Conservation (phyloP, 139 green algal species). For the Klebsormidium nitens region DNA sequence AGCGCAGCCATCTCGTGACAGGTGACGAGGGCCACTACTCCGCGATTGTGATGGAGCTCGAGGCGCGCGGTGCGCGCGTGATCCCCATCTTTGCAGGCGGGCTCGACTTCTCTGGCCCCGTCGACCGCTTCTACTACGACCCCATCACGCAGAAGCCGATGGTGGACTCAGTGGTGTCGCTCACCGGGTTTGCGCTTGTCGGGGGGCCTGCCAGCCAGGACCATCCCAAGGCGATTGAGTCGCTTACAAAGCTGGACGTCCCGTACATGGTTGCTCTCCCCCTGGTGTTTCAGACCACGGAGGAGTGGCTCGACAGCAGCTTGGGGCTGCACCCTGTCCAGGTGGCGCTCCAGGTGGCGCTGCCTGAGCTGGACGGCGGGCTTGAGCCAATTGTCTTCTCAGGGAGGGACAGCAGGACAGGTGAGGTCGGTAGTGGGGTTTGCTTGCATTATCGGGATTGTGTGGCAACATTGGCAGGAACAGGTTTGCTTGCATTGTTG, state of each 20-base stretch:
- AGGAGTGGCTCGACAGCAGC: conserved; percentile 95
- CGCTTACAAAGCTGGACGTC: conserved; percentile 91
- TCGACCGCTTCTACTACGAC: conserved; percentile 99
- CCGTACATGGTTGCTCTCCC: conserved; percentile 96
- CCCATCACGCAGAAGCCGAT: conserved; percentile 69
- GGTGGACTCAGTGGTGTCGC: conserved; percentile 84
- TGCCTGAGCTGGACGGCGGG: conserved; percentile 96
- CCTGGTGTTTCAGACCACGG: conserved; percentile 99
- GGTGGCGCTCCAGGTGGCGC: conserved; percentile 79
- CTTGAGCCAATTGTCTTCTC: conserved; percentile 99
- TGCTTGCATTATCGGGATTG: no score
- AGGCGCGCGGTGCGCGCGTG: conserved; percentile 85
- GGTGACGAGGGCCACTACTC: conserved; percentile 79
- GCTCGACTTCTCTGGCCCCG: conserved; percentile 92
- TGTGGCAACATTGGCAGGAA: no score
- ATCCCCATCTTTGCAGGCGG: conserved; percentile 96
- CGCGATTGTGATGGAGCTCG: conserved; percentile 86
- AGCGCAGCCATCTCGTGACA: conserved; percentile 96
- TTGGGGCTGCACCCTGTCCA: conserved; percentile 98
- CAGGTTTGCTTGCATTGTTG: no score
- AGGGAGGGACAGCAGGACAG: conserved; percentile 88
- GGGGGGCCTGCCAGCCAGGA: conserved; percentile 87
- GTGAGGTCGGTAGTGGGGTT: conserved; percentile 7
- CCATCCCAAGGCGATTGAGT: conserved; percentile 93
- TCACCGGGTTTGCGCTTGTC: conserved; percentile 94